These are phyloP conservation scores for Pyrenochaeta sp. DNA, from an alignment of 2,329 filamentous ascomycete genomes.

Conservation along the genomic window DNA sequence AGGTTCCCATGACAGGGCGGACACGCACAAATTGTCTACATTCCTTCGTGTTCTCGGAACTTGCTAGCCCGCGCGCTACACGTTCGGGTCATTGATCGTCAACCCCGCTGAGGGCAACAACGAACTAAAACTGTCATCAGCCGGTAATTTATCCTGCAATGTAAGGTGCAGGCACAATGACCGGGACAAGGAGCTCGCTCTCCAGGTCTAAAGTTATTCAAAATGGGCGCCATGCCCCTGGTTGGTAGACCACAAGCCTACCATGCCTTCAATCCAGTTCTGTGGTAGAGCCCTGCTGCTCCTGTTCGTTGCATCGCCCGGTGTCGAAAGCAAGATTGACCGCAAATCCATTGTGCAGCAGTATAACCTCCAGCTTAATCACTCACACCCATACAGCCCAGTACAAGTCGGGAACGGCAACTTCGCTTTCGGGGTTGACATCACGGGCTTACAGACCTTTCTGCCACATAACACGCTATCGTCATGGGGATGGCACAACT, in stretches of 20 bases:
- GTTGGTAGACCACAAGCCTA: slow-evolving; percentile 2
- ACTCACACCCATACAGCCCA: slow-evolving; percentile 60
- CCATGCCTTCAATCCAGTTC: slow-evolving; percentile 13
- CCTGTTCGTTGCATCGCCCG: slow-evolving; percentile 1
- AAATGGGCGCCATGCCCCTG: slow-evolving; percentile 5
- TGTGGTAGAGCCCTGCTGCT: slow-evolving; percentile 12
- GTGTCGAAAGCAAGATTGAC: slow-evolving; percentile 32
- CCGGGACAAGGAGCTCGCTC: slow-evolving; percentile 12
- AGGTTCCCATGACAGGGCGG: neutral
- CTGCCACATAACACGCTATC: slow-evolving; percentile 54
- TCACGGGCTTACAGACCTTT: slow-evolving; percentile 58
- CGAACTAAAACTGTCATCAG: slow-evolving; percentile 26
- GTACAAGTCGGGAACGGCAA: slow-evolving; percentile 61
- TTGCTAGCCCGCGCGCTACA: slow-evolving; percentile 17
- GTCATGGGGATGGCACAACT: slow-evolving; percentile 59
- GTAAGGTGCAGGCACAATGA: slow-evolving; percentile 10
- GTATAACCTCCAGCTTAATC: slow-evolving; percentile 60
- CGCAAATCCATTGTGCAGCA: slow-evolving; percentile 38
- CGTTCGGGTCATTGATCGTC: slow-evolving; percentile 12
- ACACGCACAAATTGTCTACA: neutral
- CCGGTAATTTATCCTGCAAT: slow-evolving; percentile 36
- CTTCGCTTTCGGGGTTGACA: slow-evolving; percentile 58
- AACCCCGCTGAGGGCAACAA: slow-evolving; percentile 26
- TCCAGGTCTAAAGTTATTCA: slow-evolving; percentile 6
- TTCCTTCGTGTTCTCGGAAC: slow-evolving; percentile 13